Evolutionary conservation across 768 basidiomycete species (phyloP), one percentile per base, ranked within the genome.

Genomic region (Thelephora aurantiotincta): DNA sequence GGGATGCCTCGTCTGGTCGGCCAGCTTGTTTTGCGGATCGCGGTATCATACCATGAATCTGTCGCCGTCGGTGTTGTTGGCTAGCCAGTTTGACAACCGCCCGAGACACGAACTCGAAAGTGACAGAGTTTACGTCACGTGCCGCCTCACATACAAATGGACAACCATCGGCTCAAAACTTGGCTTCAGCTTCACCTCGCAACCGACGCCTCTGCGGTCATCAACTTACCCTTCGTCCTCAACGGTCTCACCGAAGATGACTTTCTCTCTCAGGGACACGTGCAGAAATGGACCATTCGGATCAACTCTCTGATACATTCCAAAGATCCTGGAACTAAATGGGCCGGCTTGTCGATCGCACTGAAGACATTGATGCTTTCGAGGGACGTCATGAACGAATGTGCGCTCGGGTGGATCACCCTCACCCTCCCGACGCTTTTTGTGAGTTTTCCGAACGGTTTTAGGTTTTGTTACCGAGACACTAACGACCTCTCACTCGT

Each of bases 281-380:
- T 78, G 9, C 65, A 75, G 48, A 87, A 86, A 71, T 91, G 86
- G 86, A 68, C 70, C 11, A 68, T 74, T n/a, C 73, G 87, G 48
- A 67, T 89, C 51, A 77, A 75, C 53, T 77, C 86, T 2, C 66
- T 90, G 46, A 66, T 90, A 44, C 80, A 82, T 57, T 80, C 88
- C 14, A 87, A 83, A 64, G 77, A 85, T 54, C 58, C 78, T n/a
- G 80, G 75, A 36, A 77, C 75, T 46, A 74, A 82, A 49, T 91
- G 88, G 88, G 78, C 82, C 18, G 88, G 84, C 7, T 66, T 89
- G 33, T 83, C 77, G 54, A 62, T 90, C 43, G 87, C 88, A 1
- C 66, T 79, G 54, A 77, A 75, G 53, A 80, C 80, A 9, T 73
- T 80, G 0, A 52, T 68, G 19, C 59, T 76, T 35, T 85, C 82